phyloP scores from a whole-genome alignment of 495 filamentous ascomycete genomes.

The Hyaloscypha hepaticicola region DNA sequence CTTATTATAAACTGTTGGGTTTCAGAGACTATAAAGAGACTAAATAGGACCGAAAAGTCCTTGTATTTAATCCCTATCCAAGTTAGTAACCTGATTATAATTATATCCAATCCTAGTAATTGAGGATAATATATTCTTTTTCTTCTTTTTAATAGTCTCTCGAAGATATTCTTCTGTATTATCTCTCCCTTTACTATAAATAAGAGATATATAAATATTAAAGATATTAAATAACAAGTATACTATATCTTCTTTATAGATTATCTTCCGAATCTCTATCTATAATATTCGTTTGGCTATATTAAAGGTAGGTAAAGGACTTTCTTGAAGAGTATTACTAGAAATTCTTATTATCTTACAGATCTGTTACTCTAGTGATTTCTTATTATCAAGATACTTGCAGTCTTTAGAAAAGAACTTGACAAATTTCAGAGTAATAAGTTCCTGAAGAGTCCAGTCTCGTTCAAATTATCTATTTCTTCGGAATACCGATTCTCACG shows the following conservation, averaged over 20 bases:
- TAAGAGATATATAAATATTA: neutral
- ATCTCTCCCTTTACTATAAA: slow-evolving; percentile 1
- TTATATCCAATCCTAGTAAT: neutral
- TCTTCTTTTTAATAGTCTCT: slow-evolving; percentile 31
- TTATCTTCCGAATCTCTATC: slow-evolving; percentile 11
- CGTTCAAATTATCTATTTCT: neutral
- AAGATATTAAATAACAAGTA: neutral
- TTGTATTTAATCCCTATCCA: neutral
- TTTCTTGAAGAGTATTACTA: slow-evolving; percentile 8
- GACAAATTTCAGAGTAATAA: no score
- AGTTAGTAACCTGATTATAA: neutral
- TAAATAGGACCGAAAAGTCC: slow-evolving; percentile 12
- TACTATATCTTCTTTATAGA: slow-evolving; percentile 10
- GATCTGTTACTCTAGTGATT: no score
- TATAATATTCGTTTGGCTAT: slow-evolving; percentile 11
- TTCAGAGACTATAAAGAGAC: slow-evolving; percentile 1
- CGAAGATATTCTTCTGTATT: slow-evolving; percentile 37
- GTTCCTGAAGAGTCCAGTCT: no score
- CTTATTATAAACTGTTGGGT: slow-evolving; percentile 14
- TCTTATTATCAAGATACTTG: no score
- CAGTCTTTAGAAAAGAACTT: no score
- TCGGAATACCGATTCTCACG: no score
- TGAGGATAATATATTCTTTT: neutral
- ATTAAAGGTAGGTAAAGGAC: slow-evolving; percentile 5
- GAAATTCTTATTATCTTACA: no score